Evolutionary conservation across 202 grass and related monocot genomes (phyloP).

Genomic region (Musa balbisiana): DNA sequence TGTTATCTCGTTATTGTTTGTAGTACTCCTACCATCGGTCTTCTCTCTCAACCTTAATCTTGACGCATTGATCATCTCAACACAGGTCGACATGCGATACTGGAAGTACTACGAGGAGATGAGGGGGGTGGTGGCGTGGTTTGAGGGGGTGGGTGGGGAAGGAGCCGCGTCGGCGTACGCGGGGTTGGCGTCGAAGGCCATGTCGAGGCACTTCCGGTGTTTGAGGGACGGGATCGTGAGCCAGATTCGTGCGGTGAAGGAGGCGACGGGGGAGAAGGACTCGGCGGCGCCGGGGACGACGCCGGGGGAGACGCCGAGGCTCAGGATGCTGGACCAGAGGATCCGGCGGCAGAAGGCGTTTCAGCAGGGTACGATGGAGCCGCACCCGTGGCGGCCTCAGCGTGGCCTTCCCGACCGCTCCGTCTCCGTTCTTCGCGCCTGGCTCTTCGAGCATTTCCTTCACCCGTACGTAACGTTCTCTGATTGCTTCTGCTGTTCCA

Average conservation of each 20-base stretch:
- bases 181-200: conserved; percentile 48
- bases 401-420: conserved; percentile 59
- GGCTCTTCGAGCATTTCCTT: conserved; percentile 95
- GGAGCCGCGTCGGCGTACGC: conserved; percentile 49
- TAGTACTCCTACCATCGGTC: neutral
- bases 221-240: conserved; percentile 39
- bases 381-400: conserved; percentile 57
- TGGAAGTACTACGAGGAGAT: conserved; percentile 58
- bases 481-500: neutral
- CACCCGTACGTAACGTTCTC: conserved; percentile 36
- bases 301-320: conserved; percentile 51
- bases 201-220: conserved; percentile 81
- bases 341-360: conserved; percentile 43
- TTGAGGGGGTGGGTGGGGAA: conserved; percentile 40
- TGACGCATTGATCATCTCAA: neutral
- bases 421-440: conserved; percentile 65
- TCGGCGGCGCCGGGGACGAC: conserved; percentile 24
- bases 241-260: conserved; percentile 32
- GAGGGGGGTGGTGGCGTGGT: conserved; percentile 33
- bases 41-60: neutral
- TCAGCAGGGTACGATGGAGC: conserved; percentile 40
- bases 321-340: conserved; percentile 47
- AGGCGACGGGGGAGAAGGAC: conserved; percentile 28
- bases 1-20: neutral
- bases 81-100: conserved; percentile 64